Percentiles rank a stretch among this genome's conserved stretches.
Conservation (phyloP, 306 rosid species). For the Quercus dentata region DNA sequence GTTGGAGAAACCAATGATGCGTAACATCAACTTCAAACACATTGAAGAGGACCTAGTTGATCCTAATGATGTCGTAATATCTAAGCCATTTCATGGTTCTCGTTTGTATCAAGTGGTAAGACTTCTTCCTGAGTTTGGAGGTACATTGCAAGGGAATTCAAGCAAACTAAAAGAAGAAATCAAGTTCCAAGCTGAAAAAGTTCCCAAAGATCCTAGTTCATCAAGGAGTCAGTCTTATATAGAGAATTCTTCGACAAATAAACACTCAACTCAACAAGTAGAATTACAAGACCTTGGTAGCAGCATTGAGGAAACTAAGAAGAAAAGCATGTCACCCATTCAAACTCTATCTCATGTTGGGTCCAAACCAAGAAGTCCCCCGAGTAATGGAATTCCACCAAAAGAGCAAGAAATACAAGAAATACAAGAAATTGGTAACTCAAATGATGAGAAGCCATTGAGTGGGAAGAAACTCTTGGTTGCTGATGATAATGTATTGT, state of each 20-base stretch:
- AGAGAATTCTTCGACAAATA: not conserved
- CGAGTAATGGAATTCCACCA: not conserved
- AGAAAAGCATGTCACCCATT: conserved; percentile 2
- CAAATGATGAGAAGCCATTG: conserved; percentile 26
- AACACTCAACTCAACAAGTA: not conserved
- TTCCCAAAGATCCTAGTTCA: not conserved
- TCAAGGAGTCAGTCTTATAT: not conserved
- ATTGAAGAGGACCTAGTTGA: conserved; percentile 20
- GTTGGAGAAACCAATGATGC: conserved; percentile 45
- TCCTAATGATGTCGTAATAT: conserved; percentile 41
- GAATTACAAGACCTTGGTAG: not conserved
- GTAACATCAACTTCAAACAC: conserved; percentile 1
- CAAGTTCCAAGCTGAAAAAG: not conserved
- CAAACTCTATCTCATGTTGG: not conserved
- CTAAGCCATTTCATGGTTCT: conserved; percentile 67
- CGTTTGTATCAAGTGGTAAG: conserved; percentile 43
- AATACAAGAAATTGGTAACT: conserved; percentile 21
- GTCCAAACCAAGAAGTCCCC: conserved; percentile 7
- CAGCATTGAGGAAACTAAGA: not conserved
- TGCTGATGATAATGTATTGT: conserved; percentile 43
- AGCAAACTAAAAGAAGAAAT: not conserved
- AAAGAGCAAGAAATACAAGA: conserved; percentile 30
- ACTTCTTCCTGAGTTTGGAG: conserved; percentile 76
- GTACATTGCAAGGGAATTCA: conserved; percentile 19
- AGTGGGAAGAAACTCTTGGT: conserved; percentile 61